phyloP scores from a whole-genome alignment of 495 filamentous ascomycete species.

The Penicillium mononematosum region DNA sequence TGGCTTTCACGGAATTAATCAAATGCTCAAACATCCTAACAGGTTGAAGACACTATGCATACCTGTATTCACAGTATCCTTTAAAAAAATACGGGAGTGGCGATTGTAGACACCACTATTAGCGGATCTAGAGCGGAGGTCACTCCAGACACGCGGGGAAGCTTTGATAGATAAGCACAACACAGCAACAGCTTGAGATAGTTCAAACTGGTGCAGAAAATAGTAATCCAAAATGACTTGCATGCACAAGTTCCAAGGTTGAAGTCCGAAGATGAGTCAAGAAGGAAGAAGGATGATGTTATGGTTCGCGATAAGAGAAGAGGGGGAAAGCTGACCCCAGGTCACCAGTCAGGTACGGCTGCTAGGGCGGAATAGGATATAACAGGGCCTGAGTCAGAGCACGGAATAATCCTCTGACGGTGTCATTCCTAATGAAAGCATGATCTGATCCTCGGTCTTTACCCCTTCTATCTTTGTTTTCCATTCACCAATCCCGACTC shows the following conservation, averaged over 20 bases:
- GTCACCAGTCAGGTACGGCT: constrained; percentile 15
- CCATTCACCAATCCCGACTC: constrained; percentile 6
- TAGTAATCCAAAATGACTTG: constrained; percentile 7
- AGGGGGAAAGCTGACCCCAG: constrained; percentile 11
- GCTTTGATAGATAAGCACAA: constrained; percentile 30
- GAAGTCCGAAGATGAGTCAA: constrained; percentile 13
- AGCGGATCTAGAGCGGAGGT: constrained; percentile 30
- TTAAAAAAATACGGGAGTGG: background rate
- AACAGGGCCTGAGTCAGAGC: constrained; percentile 14
- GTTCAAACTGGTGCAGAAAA: constrained; percentile 7
- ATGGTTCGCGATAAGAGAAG: constrained; percentile 16
- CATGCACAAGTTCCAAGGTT: constrained; percentile 10
- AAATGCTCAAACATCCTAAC: background rate
- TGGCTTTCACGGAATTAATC: background rate
- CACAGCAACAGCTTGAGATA: constrained; percentile 18
- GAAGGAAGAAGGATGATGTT: constrained; percentile 13
- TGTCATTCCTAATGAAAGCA: constrained; percentile 19
- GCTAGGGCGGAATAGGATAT: constrained; percentile 4
- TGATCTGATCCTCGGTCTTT: constrained; percentile 5
- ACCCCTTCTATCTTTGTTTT: background rate
- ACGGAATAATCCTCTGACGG: constrained; percentile 4
- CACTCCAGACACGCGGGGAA: constrained; percentile 32
- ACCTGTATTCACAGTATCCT: constrained; percentile 1
- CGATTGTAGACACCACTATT: background rate
- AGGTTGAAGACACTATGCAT: background rate